phyloP scores from a whole-genome alignment of 2,329 filamentous ascomycete species.

The Samsoniella hepiali region DNA sequence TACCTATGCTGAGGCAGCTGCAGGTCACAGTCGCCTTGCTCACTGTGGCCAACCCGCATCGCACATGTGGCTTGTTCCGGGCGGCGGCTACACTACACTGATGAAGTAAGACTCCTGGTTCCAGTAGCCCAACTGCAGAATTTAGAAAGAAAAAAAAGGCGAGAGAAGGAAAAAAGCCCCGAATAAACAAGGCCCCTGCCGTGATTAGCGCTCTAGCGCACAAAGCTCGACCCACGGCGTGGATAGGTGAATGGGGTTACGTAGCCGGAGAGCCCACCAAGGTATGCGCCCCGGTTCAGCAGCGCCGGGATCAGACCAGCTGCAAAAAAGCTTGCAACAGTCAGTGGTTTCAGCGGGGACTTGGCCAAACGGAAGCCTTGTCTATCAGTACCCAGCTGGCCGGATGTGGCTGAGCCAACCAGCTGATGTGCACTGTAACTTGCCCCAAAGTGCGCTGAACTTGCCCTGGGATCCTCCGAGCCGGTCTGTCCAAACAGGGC shows the following conservation, averaged over 20 bases:
- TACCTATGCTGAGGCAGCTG: too few relatives aligned
- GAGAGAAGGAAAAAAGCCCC: too few relatives aligned
- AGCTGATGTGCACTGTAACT: too few relatives aligned
- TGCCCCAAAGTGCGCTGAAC: not conserved
- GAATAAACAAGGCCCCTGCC: not conserved
- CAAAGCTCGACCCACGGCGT: not conserved
- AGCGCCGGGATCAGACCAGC: constrained; percentile 13
- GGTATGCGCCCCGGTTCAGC: not conserved
- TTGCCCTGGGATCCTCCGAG: not conserved
- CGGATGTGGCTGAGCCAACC: not conserved
- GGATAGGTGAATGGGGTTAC: not conserved
- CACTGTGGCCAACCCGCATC: not conserved
- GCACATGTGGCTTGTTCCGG: not conserved
- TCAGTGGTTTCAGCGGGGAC: not conserved
- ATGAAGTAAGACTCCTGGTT: too few relatives aligned
- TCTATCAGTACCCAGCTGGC: not conserved
- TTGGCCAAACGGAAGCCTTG: not conserved
- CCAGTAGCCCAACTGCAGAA: too few relatives aligned
- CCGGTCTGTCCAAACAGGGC: not conserved
- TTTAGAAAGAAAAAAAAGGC: not conserved
- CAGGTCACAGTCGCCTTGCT: too few relatives aligned
- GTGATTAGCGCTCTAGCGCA: constrained; percentile 3
- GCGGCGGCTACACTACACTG: too few relatives aligned
- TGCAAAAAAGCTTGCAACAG: too few relatives aligned
- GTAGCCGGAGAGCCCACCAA: not conserved